phyloP scores from a whole-genome alignment of 345 rosid species.

The Salix viminalis region DNA sequence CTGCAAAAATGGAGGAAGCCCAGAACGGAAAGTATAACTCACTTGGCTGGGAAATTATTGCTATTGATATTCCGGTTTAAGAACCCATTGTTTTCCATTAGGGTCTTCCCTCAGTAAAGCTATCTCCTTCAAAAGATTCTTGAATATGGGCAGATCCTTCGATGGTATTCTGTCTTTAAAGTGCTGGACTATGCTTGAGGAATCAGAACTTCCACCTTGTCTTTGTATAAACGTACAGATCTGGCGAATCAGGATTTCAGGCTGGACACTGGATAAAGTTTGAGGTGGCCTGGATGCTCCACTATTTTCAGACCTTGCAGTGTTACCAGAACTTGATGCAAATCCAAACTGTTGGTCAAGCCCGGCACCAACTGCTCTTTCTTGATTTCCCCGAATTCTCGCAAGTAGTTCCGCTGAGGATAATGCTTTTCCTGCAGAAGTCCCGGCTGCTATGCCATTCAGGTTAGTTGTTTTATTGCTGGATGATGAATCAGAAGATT shows the following conservation, averaged over 20 bases:
- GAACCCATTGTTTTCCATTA: slow-evolving; percentile 64
- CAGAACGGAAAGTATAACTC: not conserved
- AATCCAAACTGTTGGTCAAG: slow-evolving; percentile 37
- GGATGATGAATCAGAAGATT: slow-evolving; percentile 38
- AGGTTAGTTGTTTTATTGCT: slow-evolving; percentile 24
- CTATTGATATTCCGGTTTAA: slow-evolving; percentile 63
- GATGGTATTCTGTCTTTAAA: slow-evolving; percentile 61
- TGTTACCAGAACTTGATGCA: slow-evolving; percentile 34
- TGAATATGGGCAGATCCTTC: slow-evolving; percentile 59
- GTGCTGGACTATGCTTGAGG: slow-evolving; percentile 63
- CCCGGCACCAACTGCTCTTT: slow-evolving; percentile 64
- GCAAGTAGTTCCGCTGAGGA: slow-evolving; percentile 79
- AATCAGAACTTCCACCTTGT: slow-evolving; percentile 65
- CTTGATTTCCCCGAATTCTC: slow-evolving; percentile 72
- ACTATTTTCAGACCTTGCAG: slow-evolving; percentile 17
- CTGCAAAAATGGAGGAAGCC: not conserved
- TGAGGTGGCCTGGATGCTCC: slow-evolving; percentile 37
- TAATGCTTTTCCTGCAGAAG: slow-evolving; percentile 73
- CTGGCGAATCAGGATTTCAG: slow-evolving; percentile 72
- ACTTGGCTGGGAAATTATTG: not conserved
- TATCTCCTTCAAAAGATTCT: slow-evolving; percentile 75
- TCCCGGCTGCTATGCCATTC: slow-evolving; percentile 64
- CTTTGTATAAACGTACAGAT: slow-evolving; percentile 78
- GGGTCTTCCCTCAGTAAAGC: slow-evolving; percentile 52
- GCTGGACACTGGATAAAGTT: slow-evolving; percentile 40